Evolutionary conservation across 2,329 filamentous ascomycete genomes (phyloP).

Genomic region (Aspergillus amoenus): DNA sequence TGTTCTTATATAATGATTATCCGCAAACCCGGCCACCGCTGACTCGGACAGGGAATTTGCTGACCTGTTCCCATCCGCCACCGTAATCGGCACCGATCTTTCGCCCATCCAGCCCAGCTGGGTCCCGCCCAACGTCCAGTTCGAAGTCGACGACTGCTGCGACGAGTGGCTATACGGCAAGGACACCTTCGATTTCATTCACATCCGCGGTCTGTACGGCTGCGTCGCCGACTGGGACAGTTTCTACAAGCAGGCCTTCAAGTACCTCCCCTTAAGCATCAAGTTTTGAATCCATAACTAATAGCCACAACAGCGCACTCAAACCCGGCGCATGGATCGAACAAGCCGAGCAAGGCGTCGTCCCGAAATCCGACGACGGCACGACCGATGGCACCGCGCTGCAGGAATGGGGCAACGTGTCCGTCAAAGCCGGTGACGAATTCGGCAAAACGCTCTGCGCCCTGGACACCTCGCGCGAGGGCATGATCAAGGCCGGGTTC

Average conservation of each 20-base stretch:
- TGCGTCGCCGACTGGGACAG: constrained; percentile 47
- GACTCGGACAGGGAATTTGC: constrained; percentile 26
- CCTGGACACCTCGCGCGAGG: constrained; percentile 24
- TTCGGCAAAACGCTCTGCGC: constrained; percentile 29
- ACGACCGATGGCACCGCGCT: constrained; percentile 33
- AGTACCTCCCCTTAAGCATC: neutral
- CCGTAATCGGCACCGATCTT: constrained; percentile 49
- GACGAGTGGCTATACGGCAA: constrained; percentile 39
- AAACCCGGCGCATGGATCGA: constrained; percentile 39
- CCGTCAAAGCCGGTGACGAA: constrained; percentile 22
- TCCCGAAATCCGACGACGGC: constrained; percentile 41
- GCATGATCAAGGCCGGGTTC: constrained; percentile 27
- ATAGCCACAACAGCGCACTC: constrained; percentile 25
- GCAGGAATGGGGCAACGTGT: constrained; percentile 17
- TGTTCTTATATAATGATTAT: neutral
- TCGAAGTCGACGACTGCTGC: constrained; percentile 46
- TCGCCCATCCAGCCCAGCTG: constrained; percentile 50
- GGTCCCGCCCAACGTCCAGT: constrained; percentile 47
- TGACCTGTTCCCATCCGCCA: constrained; percentile 38
- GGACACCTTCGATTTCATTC: constrained; percentile 44
- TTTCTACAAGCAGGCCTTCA: constrained; percentile 30
- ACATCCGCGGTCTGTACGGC: constrained; percentile 47
- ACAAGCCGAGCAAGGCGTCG: constrained; percentile 42
- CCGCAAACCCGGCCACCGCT: too few relatives aligned
- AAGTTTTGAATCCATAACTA: too few relatives aligned